These are phyloP conservation scores for Huntiella abstrusa DNA, from an alignment of 2,329 filamentous ascomycete species.

Conservation along the genomic window DNA sequence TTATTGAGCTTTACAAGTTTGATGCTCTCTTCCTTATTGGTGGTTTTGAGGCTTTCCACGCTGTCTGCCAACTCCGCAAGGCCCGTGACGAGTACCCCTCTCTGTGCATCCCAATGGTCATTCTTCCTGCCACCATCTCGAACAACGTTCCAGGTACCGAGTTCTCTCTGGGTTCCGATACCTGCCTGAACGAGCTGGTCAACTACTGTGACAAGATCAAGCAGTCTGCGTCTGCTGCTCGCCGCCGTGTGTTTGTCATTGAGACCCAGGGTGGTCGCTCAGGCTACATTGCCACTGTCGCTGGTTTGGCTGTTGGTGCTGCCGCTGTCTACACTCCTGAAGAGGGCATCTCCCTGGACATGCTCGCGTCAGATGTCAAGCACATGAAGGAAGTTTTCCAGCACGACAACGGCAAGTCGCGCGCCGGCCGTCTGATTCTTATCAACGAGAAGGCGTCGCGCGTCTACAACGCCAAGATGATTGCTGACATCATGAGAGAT, in stretches of 20 bases:
- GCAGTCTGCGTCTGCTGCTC: constrained; percentile 84
- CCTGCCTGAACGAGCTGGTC: constrained; percentile 86
- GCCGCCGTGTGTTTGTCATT: constrained; percentile 88
- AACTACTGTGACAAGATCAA: constrained; percentile 95
- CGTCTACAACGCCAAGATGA: constrained; percentile 81
- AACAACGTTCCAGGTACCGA: constrained; percentile 98
- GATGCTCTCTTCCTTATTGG: constrained; percentile 84
- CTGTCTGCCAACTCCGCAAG: constrained; percentile 70
- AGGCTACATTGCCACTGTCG: constrained; percentile 82
- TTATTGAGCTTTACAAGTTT: constrained; percentile 73
- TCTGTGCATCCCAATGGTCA: constrained; percentile 79
- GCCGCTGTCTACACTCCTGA: constrained; percentile 91
- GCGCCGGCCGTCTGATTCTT: constrained; percentile 86
- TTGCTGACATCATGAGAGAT: constrained; percentile 88
- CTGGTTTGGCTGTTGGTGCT: constrained; percentile 79
- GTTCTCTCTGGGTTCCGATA: constrained; percentile 91
- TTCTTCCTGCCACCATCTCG: constrained; percentile 90
- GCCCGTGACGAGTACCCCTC: constrained; percentile 60
- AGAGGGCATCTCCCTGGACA: constrained; percentile 83
- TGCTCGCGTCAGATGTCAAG: constrained; percentile 77
- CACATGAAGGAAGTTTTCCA: constrained; percentile 74
- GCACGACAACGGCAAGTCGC: constrained; percentile 68
- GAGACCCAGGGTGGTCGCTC: constrained; percentile 93
- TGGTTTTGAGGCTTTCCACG: constrained; percentile 92
- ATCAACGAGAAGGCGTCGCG: constrained; percentile 86